Base-by-base conservation (phyloP, 805 yeast genomes). In the Cyberlindnera petersonii region DNA sequence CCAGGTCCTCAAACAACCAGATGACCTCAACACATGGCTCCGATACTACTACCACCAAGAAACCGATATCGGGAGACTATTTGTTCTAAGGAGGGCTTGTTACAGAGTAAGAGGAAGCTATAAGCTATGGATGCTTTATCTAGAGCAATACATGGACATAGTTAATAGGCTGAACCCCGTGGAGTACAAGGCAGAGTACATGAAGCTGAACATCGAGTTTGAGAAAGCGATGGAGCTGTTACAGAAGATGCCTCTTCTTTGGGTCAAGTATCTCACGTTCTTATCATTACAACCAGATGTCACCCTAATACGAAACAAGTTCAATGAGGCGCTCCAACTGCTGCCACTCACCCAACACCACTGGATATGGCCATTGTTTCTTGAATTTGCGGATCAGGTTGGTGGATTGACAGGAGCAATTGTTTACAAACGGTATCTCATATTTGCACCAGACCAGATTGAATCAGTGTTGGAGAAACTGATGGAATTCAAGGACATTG, bases 311-410 rank as follows among this genome's bases (percentile, higher is more conserved):
- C 59, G 81, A 29, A 52, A 54, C 5, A 59, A 60, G 4, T 78
- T 80, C 52, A 74, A 81, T 49, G 49, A 56, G 21, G 72, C 82
- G 0, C 57, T 84, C 8, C 63, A 65, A 37, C 46, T 61, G 5
- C 49, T 82, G 10, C 76, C 83, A 0, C 37, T 69, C 6, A 55
- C 73, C 0, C 79, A 75, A 40, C 87, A 80, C 56, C 69, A 69
- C 4, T 46, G 64, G 21, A 69, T 82, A 23, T 74, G 93, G 74
- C 61, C 68, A 1, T 52, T 71, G 43, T 83, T 76, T 40, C 60
- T 82, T 31, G 48, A 61, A 16, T 75, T 69, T 58, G 76, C 77
- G 1, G 61, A 61, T 31, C 35, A 44, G 1, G 60, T 68, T 17
- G 72, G 71, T 4, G 81, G 76, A 6, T 3, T 30, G n/a, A 49